phyloP scores from a whole-genome alignment of 768 basidiomycete species.

The Mycena pura region DNA sequence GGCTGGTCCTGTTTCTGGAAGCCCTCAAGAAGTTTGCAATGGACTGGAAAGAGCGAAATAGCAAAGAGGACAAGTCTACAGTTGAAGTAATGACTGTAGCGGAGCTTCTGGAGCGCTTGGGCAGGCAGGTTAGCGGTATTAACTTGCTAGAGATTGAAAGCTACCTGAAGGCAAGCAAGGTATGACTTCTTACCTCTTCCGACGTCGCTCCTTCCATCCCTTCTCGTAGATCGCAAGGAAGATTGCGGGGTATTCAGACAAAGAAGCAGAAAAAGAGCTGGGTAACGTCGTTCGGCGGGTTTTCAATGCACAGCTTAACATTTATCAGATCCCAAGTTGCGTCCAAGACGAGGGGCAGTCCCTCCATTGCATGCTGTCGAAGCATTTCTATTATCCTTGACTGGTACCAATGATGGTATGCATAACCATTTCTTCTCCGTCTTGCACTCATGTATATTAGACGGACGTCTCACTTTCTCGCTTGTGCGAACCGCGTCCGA shows the following conservation, averaged over 20 bases:
- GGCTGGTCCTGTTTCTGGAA: slow-evolving; percentile 75
- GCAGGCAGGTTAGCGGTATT: slow-evolving; percentile 72
- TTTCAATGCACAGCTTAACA: background rate
- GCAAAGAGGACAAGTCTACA: slow-evolving; percentile 20
- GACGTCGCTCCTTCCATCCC: background rate
- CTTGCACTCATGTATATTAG: slow-evolving; percentile 43
- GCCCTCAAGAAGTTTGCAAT: slow-evolving; percentile 65
- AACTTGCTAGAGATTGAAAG: slow-evolving; percentile 84
- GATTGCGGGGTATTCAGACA: slow-evolving; percentile 85
- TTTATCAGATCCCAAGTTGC: slow-evolving; percentile 27
- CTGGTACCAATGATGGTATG: slow-evolving; percentile 76
- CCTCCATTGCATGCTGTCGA: slow-evolving; percentile 85
- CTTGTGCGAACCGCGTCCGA: slow-evolving; percentile 43
- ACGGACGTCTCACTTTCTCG: slow-evolving; percentile 77
- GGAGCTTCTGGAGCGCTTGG: slow-evolving; percentile 69
- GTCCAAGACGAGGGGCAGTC: slow-evolving; percentile 50
- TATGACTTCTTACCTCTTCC: slow-evolving; percentile 36
- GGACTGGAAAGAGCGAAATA: slow-evolving; percentile 56
- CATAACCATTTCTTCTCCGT: background rate
- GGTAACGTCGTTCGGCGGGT: slow-evolving; percentile 36
- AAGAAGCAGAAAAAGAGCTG: slow-evolving; percentile 51
- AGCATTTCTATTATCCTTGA: slow-evolving; percentile 78
- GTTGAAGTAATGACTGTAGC: slow-evolving; percentile 73
- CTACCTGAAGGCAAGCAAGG: slow-evolving; percentile 88
- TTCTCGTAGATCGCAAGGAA: slow-evolving; percentile 67